These are phyloP conservation scores for Curvularia sp. DNA, from an alignment of 2,329 filamentous ascomycete species.

Conservation along the genomic window DNA sequence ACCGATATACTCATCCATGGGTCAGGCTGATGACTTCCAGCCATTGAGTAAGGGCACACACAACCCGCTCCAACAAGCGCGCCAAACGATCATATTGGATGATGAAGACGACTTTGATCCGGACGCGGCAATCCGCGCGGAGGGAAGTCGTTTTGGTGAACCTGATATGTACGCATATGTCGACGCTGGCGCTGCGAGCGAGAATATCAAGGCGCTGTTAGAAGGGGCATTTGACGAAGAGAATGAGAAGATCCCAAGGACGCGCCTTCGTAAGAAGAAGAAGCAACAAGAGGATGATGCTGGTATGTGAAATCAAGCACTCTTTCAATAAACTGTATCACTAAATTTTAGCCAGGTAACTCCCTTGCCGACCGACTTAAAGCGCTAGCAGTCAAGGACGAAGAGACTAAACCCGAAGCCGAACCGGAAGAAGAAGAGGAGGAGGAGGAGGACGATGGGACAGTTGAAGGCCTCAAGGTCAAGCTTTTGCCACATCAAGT, in stretches of 20 bases:
- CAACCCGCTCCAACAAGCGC: conserved; percentile 39
- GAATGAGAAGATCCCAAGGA: conserved; percentile 62
- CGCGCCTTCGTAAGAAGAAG: conserved; percentile 56
- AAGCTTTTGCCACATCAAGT: conserved; percentile 92
- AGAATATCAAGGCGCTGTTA: conserved; percentile 80
- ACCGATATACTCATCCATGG: conserved; percentile 62
- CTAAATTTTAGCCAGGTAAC: conserved; percentile 23
- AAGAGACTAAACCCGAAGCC: conserved; percentile 58
- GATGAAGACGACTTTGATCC: conserved; percentile 59
- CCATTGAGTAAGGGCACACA: conserved; percentile 43
- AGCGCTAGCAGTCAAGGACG: conserved; percentile 55
- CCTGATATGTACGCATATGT: conserved; percentile 68
- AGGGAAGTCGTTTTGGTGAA: conserved; percentile 59
- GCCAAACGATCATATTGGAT: conserved; percentile 52
- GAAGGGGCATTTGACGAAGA: conserved; percentile 82
- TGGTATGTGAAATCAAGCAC: conserved; percentile 1
- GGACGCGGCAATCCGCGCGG: conserved; percentile 55
- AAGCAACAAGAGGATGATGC: conserved; percentile 46
- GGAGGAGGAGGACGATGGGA: conserved; percentile 64
- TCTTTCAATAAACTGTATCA: background rate
- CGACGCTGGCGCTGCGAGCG: conserved; percentile 73
- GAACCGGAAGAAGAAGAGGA: conserved; percentile 57
- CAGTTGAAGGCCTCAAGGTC: conserved; percentile 82
- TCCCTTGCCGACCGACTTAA: conserved; percentile 56
- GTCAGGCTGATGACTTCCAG: conserved; percentile 52